Evolutionary conservation across 805 yeast species (phyloP), one percentile per base, ranked within the genome.

Genomic region (Ogataea chonburiensis): DNA sequence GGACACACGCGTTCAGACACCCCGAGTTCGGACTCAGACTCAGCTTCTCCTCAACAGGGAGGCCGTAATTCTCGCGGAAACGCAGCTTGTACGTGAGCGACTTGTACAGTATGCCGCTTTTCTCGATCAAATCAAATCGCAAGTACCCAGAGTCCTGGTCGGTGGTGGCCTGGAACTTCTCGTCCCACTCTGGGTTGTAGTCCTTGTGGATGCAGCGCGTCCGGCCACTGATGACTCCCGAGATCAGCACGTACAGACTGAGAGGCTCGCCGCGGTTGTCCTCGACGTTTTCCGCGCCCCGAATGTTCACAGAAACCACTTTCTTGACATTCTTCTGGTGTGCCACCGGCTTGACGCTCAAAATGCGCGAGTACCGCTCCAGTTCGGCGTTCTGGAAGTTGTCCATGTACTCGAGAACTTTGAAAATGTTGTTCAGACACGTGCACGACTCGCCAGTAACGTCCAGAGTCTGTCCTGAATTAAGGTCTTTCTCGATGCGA

Each of bases 161-260:
- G 5, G 50, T 42, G 24, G 43, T 38, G 3, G 45, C 40, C 56
- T 87, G 95, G 55, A 87, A 86, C 38, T 83, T 85, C 63, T 89
- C 96, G 50, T 86, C 85, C 94, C 94, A 91, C 11, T 72, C 75
- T 0, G 97, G 96, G 49, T 79, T 77, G 21, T 73, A 62, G 4
- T 79, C 75, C 36, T 75, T 75, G 19, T 69, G 66, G 4, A 84
- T 66, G 0, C 80, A 72, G 47, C 85, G 68, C 0, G 98, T 89
- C 42, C 75, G 78, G 13, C 51, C 56, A 24, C 40, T 46, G 5
- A 51, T 31, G 5, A 45, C 43, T 1, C 62, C 63, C 3, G 45
- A 37, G 7, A 55, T 34, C 17, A 16, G 25, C 14, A 55, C 55
- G 22, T 49, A 51, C 18, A 55, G 39, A 29, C 56, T 53, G 10